Percentiles rank a stretch among this genome's conserved stretches.
Evolutionary conservation across 106 monocot species (phyloP).

Genomic region (Dendrobium nobile): DNA sequence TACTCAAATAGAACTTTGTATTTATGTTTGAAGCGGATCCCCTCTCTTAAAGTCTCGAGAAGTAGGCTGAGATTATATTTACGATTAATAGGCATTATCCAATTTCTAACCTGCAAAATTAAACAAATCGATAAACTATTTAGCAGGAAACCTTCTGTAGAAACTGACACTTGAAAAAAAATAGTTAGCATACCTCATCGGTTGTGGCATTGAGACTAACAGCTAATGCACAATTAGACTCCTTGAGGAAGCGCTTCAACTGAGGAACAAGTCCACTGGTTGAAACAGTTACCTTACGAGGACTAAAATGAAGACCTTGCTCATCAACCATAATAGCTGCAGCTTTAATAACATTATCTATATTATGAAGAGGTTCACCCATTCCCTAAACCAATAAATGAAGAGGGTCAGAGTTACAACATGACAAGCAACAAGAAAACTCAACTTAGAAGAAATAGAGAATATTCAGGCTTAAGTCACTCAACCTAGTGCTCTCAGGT

Average conservation of each 20-base stretch:
- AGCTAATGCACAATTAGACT: conserved; percentile 76
- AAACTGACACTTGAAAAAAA: background rate
- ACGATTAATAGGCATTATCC: conserved; percentile 96
- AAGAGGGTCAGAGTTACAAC: background rate
- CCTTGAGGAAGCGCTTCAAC: conserved; percentile 70
- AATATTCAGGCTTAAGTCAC: no score
- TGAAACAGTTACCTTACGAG: conserved; percentile 87
- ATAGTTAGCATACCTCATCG: conserved; percentile 57
- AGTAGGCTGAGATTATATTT: conserved; percentile 81
- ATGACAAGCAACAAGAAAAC: background rate
- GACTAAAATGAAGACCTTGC: conserved; percentile 97
- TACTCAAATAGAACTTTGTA: conserved; percentile 91
- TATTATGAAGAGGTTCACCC: conserved; percentile 95
- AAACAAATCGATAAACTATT: conserved; percentile 1
- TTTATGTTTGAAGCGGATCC: conserved; percentile 46
- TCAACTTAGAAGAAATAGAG: background rate
- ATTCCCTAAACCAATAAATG: conserved; percentile 50
- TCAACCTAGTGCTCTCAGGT: no score
- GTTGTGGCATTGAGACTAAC: conserved; percentile 99
- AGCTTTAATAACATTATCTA: conserved; percentile 89
- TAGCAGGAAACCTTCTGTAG: background rate
- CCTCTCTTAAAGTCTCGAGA: conserved; percentile 75
- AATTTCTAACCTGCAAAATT: conserved; percentile 71
- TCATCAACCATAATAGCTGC: conserved; percentile 79
- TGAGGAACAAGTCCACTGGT: conserved; percentile 97